Conservation (phyloP, 805 yeast species). For the Wickerhamiella bombiphila region DNA sequence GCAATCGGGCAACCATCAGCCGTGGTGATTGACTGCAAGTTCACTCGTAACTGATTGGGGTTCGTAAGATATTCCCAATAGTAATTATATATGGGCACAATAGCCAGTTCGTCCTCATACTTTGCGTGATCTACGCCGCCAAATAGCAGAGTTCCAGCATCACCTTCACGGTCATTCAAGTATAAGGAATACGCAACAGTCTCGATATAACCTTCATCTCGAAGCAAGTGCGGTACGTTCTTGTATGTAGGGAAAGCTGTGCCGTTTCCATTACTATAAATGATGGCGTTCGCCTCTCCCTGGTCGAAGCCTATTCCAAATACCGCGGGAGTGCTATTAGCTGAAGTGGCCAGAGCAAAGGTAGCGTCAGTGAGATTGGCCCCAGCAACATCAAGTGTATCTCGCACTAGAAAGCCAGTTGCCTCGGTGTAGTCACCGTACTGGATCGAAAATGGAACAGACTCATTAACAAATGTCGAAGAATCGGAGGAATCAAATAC, state of each 20-base stretch:
- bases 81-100: conserved; percentile 22
- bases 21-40: conserved; percentile 8
- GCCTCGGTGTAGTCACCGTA: conserved; percentile 37
- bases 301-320: conserved; percentile 26
- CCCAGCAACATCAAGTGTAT: conserved; percentile 40
- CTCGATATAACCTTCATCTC: conserved; percentile 29
- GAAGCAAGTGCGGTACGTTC: conserved; percentile 25
- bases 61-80: conserved; percentile 5
- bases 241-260: conserved; percentile 18
- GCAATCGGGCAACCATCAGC: conserved; percentile 5
- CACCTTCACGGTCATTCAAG: conserved; percentile 25
- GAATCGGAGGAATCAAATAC: not conserved
- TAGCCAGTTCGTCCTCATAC: conserved; percentile 26
- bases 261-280: conserved; percentile 5
- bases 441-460: conserved; percentile 16
- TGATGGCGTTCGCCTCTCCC: conserved; percentile 25
- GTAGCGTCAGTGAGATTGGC: conserved; percentile 37
- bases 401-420: conserved; percentile 47
- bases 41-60: conserved; percentile 10
- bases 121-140: conserved; percentile 33
- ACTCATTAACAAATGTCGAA: conserved; percentile 2
- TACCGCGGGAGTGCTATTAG: conserved; percentile 49
- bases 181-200: conserved; percentile 33
- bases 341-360: conserved; percentile 58
- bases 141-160: conserved; percentile 27